Evolutionary conservation across 306 rosid species (phyloP).

Genomic region (Malus orientalis): DNA sequence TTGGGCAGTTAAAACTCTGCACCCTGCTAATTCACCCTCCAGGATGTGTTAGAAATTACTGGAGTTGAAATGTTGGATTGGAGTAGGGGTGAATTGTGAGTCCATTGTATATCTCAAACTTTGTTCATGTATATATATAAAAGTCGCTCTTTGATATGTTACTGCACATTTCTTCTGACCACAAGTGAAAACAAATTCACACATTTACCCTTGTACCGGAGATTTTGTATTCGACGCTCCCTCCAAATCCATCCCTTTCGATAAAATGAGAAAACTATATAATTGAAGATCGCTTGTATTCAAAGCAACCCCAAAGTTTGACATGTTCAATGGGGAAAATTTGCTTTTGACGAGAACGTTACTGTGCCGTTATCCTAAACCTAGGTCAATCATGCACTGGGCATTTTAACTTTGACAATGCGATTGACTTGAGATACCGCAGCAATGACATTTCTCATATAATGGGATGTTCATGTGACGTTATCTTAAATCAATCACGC

Average conservation of each 20-base stretch:
- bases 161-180: conserved; percentile 7
- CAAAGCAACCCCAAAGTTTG: background rate
- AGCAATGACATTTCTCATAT: background rate
- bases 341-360: background rate
- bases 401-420: no score
- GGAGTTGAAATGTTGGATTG: conserved; percentile 24
- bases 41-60: conserved; percentile 24
- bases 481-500: background rate
- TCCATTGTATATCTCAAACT: conserved; percentile 13
- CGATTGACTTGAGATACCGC: no score
- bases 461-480: rapidly evolving
- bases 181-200: background rate
- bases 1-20: conserved; percentile 30
- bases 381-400: rapidly evolving
- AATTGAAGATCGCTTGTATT: background rate
- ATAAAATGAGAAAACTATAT: background rate
- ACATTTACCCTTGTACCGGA: background rate
- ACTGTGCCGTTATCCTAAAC: background rate
- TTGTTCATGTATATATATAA: conserved; percentile 22
- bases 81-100: conserved; percentile 12
- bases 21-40: conserved; percentile 22
- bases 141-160: conserved; percentile 10
- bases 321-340: background rate
- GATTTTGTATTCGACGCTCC: background rate
- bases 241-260: background rate